Evolutionary conservation across 805 yeast species (phyloP), one percentile per base, ranked within the genome.

Genomic region (Candida awuae): DNA sequence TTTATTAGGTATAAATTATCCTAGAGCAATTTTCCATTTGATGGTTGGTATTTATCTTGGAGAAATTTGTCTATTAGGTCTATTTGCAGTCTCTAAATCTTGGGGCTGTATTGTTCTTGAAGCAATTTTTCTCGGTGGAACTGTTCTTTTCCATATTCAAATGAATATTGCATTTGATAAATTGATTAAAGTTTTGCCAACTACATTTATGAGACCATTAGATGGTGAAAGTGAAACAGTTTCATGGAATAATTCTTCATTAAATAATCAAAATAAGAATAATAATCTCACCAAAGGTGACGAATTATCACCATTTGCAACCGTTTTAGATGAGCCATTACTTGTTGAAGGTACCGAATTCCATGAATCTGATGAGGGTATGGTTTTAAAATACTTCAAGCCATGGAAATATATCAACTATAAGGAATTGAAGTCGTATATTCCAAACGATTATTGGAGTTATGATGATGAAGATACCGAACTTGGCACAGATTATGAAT

Each of bases 21-120:
- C 95, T 45, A 75, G 85, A 45, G 96, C 97, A 2, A 60, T 90
- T 37, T 83, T 77, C 66, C 97, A 90, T 63, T 80, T 94, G 1
- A 71, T 90, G 56, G 79, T 80, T 28, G 98, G 98, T 42, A 59
- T 92, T 32, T 90, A 90, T 58, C 58, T 90, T 32, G 95, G 95
- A 29, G 88, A 90, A 61, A 62, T 87, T 17, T 85, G 95, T 66
- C 52, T 92, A 46, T 57, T 92, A 38, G 97, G 96, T 39, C 61
- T 92, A 40, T 88, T 86, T 56, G 84, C 76, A 14, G 94, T 90
- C 40, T 87, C 94, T 45, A 85, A 85, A 67, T 82, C 94, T 30
- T 90, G 96, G 96, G 97, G 96, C 32, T 94, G 96, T 27, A 70
- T 87, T 47, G 84, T 80, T 3, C 62, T 90, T 38, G 84, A 83